Percentiles rank a stretch among this genome's conserved stretches.
Conservation (phyloP, 2,329 filamentous ascomycete genomes). For the Acrocalymma vagum region DNA sequence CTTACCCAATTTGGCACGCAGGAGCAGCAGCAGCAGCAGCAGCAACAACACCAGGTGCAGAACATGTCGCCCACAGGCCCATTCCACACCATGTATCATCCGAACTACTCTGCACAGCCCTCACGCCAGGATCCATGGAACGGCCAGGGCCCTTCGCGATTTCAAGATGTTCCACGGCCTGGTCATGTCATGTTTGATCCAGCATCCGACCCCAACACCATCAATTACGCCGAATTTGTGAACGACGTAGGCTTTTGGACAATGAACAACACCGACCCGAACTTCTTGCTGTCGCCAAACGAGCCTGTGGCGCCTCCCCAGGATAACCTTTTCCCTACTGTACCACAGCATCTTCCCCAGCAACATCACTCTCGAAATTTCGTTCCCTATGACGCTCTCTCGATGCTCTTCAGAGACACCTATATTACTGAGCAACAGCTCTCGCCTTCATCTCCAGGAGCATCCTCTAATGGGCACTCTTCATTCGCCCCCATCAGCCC, state of each 20-base stretch:
- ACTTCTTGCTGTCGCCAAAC: constrained; percentile 36
- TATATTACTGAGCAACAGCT: constrained; percentile 28
- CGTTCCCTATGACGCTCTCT: constrained; percentile 36
- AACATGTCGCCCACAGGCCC: constrained; percentile 23
- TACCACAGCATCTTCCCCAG: constrained; percentile 22
- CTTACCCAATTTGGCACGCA: constrained; percentile 27
- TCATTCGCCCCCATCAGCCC: constrained; percentile 35
- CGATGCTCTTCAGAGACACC: constrained; percentile 32
- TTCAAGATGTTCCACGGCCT: constrained; percentile 34
- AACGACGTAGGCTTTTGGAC: constrained; percentile 32
- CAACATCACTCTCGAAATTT: too few relatives aligned
- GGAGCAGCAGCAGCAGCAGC: constrained; percentile 7
- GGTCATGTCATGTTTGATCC: constrained; percentile 41
- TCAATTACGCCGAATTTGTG: constrained; percentile 27
- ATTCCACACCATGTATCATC: constrained; percentile 25
- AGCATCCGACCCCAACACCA: constrained; percentile 33
- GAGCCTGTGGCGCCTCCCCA: constrained; percentile 32
- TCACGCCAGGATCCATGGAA: constrained; percentile 43
- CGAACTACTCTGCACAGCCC: constrained; percentile 33
- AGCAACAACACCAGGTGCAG: constrained; percentile 20
- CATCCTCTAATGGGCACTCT: constrained; percentile 29
- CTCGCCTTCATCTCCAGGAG: constrained; percentile 28
- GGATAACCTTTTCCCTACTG: constrained; percentile 28
- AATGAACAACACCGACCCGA: constrained; percentile 35
- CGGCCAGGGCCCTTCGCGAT: constrained; percentile 36